phyloP scores from a whole-genome alignment of 1,139 yeast genomes.

The Suhomyces panamericanus region DNA sequence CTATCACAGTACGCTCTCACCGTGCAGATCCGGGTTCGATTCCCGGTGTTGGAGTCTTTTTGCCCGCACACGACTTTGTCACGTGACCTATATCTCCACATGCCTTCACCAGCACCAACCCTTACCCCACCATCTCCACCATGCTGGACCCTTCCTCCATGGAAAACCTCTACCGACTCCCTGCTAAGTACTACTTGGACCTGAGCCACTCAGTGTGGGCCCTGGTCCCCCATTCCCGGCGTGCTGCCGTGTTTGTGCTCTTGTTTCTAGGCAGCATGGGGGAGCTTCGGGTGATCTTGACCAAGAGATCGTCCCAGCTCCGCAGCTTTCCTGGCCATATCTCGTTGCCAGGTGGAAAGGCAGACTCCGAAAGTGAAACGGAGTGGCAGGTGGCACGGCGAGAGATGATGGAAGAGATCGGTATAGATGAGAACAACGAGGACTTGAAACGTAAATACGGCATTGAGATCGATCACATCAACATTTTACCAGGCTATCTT shows the following conservation, averaged over 20 bases:
- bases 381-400: constrained; percentile 76
- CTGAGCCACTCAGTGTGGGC: constrained; percentile 54
- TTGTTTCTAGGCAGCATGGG: constrained; percentile 71
- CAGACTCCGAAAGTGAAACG: constrained; percentile 63
- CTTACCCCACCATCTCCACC: constrained; percentile 4
- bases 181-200: constrained; percentile 29
- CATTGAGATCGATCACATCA: constrained; percentile 55
- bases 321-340: constrained; percentile 83
- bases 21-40: constrained; percentile 15
- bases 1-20: constrained; percentile 75
- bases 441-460: constrained; percentile 47
- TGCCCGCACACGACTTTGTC: neutral
- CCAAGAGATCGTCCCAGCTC: constrained; percentile 70
- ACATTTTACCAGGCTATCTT: constrained; percentile 69
- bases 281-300: constrained; percentile 72
- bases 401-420: constrained; percentile 86
- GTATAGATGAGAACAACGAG: constrained; percentile 55
- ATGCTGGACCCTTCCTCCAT: constrained; percentile 22
- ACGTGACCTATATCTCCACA: neutral
- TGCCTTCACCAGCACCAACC: neutral
- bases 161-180: constrained; percentile 24
- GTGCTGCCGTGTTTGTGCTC: constrained; percentile 75
- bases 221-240: constrained; percentile 54
- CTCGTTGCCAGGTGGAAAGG: constrained; percentile 87
- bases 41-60: constrained; percentile 11